phyloP scores from a whole-genome alignment of 2,329 filamentous ascomycete genomes.

The Phoma sp. region DNA sequence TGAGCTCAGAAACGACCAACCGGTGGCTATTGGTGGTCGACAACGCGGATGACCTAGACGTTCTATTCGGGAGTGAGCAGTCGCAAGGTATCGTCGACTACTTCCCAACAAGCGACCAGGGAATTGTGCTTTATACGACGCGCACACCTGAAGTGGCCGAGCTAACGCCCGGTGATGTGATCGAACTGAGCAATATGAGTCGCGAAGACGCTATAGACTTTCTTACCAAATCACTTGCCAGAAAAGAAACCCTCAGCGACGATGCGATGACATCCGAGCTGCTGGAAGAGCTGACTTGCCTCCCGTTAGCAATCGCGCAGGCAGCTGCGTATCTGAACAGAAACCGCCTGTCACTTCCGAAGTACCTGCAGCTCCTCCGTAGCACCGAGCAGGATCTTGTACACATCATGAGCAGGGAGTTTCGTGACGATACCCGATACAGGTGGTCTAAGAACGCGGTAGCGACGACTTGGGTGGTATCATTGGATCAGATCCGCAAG shows the following conservation, averaged over 20 bases:
- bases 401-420: slow-evolving; percentile 47
- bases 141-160: slow-evolving; percentile 15
- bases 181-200: slow-evolving; percentile 15
- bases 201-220: slow-evolving; percentile 11
- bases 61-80: slow-evolving; percentile 19
- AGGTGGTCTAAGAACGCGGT: slow-evolving; percentile 46
- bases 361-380: slow-evolving; percentile 47
- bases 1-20: slow-evolving; percentile 24
- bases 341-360: slow-evolving; percentile 25
- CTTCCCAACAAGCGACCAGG: slow-evolving; percentile 11
- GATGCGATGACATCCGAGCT: background rate
- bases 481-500: slow-evolving; percentile 44
- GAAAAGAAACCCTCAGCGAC: background rate
- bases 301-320: slow-evolving; percentile 51
- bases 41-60: slow-evolving; percentile 29
- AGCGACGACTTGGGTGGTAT: slow-evolving; percentile 52
- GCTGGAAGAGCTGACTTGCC: slow-evolving; percentile 39
- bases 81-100: slow-evolving; percentile 21
- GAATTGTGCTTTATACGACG: slow-evolving; percentile 17
- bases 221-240: background rate
- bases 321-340: slow-evolving; percentile 49
- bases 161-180: slow-evolving; percentile 18
- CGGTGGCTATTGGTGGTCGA: slow-evolving; percentile 32
- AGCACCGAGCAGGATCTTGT: slow-evolving; percentile 42
- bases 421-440: slow-evolving; percentile 49